A percentile compares a stretch with the other conserved stretches of the same genome.
These are phyloP conservation scores for Aquanectria penicillioides DNA, from an alignment of 2,329 filamentous ascomycete genomes.

Conservation along the genomic window DNA sequence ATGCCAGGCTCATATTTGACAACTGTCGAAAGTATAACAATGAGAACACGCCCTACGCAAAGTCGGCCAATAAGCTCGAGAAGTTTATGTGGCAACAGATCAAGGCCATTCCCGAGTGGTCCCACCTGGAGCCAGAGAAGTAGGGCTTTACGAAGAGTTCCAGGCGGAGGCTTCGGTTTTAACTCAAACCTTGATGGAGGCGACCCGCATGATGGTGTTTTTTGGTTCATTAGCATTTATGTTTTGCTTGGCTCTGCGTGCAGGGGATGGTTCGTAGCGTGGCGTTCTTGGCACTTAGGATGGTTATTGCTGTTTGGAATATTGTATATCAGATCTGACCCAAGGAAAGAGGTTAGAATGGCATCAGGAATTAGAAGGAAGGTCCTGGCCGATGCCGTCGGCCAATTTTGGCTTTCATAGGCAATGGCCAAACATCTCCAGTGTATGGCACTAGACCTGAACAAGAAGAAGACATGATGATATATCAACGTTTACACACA, in stretches of 20 bases:
- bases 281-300: conserved; percentile 32
- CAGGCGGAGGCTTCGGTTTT: conserved; percentile 25
- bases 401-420: too few species aligned
- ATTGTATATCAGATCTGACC: background rate
- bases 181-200: conserved; percentile 2
- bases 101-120: conserved; percentile 93
- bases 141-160: conserved; percentile 39
- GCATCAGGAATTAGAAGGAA: too few species aligned
- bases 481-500: background rate
- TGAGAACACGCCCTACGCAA: conserved; percentile 93
- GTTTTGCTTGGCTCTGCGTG: background rate
- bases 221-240: background rate
- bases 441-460: too few species aligned
- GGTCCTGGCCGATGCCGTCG: too few species aligned
- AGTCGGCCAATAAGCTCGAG: conserved; percentile 91
- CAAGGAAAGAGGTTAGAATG: too few species aligned
- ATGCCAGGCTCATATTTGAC: conserved; percentile 89
- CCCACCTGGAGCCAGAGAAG: conserved; percentile 64
- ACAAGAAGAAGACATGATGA: background rate
- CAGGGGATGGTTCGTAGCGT: conserved; percentile 11
- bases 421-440: too few species aligned
- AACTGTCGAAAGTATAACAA: conserved; percentile 98
- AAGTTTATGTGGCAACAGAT: conserved; percentile 97
- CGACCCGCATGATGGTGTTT: background rate
- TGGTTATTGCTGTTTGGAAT: background rate